phyloP scores from a whole-genome alignment of 2,329 filamentous ascomycete species.

The Dothistroma septosporum region DNA sequence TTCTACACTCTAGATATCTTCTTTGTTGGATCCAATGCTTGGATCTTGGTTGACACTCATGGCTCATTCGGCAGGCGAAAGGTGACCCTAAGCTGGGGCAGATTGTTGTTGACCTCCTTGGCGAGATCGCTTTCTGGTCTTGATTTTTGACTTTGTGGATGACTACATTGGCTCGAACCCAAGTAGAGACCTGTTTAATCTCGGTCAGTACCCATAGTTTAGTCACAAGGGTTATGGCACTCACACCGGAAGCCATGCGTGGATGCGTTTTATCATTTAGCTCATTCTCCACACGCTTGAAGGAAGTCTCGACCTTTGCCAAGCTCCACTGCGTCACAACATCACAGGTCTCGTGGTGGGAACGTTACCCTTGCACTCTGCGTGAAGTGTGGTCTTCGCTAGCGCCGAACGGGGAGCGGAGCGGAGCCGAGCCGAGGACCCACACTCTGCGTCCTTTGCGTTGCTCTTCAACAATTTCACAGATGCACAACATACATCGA shows the following conservation, averaged over 20 bases:
- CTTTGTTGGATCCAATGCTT: no score
- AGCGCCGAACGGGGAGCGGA: background rate
- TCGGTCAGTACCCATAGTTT: background rate
- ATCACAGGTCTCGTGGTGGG: background rate
- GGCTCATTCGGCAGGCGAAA: no score
- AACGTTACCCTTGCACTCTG: background rate
- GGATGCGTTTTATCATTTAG: background rate
- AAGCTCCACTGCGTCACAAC: background rate
- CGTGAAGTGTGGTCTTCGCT: background rate
- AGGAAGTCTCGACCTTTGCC: background rate
- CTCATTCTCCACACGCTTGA: constrained; percentile 4
- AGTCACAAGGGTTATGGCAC: background rate
- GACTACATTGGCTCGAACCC: background rate
- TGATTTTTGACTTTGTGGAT: background rate
- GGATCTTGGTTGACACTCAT: no score
- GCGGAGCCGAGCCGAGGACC: background rate
- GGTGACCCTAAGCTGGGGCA: background rate
- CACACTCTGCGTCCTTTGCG: background rate
- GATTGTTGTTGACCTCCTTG: background rate
- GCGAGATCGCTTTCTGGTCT: background rate
- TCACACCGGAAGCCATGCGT: constrained; percentile 6
- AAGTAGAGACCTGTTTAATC: background rate
- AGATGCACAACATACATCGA: background rate
- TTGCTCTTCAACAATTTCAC: no score
- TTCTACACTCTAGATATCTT: background rate